Conservation (phyloP, 768 basidiomycete genomes). For the Termitomyces sp. region DNA sequence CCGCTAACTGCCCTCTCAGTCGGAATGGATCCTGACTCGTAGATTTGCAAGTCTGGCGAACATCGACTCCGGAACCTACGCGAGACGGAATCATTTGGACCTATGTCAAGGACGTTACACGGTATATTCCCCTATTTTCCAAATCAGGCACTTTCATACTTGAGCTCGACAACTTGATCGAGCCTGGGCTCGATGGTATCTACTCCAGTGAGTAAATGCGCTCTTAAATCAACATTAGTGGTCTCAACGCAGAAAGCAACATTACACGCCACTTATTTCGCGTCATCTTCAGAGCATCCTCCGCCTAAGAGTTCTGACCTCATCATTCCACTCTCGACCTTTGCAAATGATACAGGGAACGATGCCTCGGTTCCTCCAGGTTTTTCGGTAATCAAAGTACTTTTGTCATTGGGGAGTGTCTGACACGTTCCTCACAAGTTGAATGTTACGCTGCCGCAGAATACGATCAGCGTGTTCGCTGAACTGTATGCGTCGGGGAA, state of each 20-base stretch:
- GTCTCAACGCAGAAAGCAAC: conserved; percentile 37
- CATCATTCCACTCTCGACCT: conserved; percentile 66
- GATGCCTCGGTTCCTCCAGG: conserved; percentile 69
- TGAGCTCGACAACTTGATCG: conserved; percentile 64
- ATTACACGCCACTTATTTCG: conserved; percentile 66
- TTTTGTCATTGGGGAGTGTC: neutral
- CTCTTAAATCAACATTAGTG: neutral
- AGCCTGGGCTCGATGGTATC: conserved; percentile 51
- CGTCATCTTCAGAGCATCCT: conserved; percentile 47
- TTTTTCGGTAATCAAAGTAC: conserved; percentile 46
- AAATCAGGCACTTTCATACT: conserved; percentile 66
- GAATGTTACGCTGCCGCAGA: conserved; percentile 64
- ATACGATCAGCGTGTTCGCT: conserved; percentile 59
- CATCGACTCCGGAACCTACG: conserved; percentile 74
- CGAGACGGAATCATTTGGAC: conserved; percentile 73
- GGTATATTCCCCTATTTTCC: conserved; percentile 65
- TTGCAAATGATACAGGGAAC: conserved; percentile 55
- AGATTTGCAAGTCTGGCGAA: conserved; percentile 59
- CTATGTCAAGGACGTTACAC: conserved; percentile 68
- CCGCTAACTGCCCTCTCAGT: neutral
- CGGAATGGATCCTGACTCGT: neutral
- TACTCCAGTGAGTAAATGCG: conserved; percentile 48
- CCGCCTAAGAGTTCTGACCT: conserved; percentile 54
- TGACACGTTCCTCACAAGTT: conserved; percentile 28
- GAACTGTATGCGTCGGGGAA: conserved; percentile 66